Conservation (phyloP, 78 protist species). For the Guillardia theta region DNA sequence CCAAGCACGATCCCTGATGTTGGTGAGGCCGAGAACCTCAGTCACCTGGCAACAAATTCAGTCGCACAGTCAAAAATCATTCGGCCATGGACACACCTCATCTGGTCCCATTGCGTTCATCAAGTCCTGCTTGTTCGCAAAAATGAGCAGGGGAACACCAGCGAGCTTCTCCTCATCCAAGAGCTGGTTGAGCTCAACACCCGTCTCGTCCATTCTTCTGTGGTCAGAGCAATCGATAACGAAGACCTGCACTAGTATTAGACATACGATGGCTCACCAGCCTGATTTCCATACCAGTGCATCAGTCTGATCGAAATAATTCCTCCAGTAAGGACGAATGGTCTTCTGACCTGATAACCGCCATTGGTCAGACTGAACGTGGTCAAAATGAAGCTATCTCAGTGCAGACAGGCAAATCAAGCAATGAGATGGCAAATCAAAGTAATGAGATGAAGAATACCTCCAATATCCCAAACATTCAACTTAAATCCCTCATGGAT, state of each 20-base stretch:
- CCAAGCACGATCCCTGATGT: conserved; percentile 52
- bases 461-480: conserved; percentile 91
- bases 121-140: conserved; percentile 82
- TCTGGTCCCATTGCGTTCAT: conserved; percentile 60
- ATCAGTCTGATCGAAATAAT: conserved; percentile 78
- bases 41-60: not conserved
- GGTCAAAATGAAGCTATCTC: too few species aligned
- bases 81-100: not conserved
- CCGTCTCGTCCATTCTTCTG: conserved; percentile 61
- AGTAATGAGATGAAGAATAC: not conserved
- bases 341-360: conserved; percentile 78
- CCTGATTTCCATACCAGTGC: conserved; percentile 47
- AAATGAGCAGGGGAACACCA: conserved; percentile 66
- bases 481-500: conserved; percentile 71
- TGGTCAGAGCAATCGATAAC: conserved; percentile 67
- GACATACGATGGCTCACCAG: conserved; percentile 39
- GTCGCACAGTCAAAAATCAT: not conserved
- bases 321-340: conserved; percentile 87
- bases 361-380: too few species aligned
- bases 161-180: not conserved
- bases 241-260: not conserved
- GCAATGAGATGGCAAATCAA: not conserved
- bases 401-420: too few species aligned
- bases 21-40: conserved; percentile 34
- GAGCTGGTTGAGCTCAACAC: conserved; percentile 48